Evolutionary conservation across 257 asterid species (phyloP).

Genomic region (Hygrophila difformis): DNA sequence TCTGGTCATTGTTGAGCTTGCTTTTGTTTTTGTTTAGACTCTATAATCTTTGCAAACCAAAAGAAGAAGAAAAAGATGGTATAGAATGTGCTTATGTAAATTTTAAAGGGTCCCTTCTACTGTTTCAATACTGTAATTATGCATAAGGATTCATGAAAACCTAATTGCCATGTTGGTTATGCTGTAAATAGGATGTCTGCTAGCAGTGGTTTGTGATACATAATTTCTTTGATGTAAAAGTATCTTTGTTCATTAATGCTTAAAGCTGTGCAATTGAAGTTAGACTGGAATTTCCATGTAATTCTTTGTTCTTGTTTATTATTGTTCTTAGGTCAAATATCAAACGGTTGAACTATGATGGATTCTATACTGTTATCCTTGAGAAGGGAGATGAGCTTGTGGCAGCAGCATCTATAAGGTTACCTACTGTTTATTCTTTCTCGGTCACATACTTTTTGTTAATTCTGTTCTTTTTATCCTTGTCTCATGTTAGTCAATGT

Average conservation of each 20-base stretch:
- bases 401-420: slow-evolving; percentile 92
- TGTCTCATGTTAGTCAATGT: slow-evolving; percentile 1
- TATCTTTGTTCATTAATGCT: too few species aligned
- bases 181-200: too few species aligned
- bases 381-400: slow-evolving; percentile 84
- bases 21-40: slow-evolving; percentile 10
- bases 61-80: too few species aligned
- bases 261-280: too few species aligned
- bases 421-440: slow-evolving; percentile 6
- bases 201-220: too few species aligned
- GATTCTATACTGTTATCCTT: slow-evolving; percentile 68
- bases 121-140: too few species aligned
- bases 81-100: too few species aligned
- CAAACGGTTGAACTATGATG: slow-evolving; percentile 66
- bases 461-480: not conserved
- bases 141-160: too few species aligned
- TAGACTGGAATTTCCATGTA: too few species aligned
- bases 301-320: not conserved
- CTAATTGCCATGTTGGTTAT: too few species aligned
- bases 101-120: too few species aligned
- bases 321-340: slow-evolving; percentile 64
- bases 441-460: slow-evolving; percentile 1
- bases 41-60: slow-evolving; percentile 10
- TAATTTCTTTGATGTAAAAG: too few species aligned
- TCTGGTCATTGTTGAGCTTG: not conserved